Base-by-base conservation (phyloP, 2,329 filamentous ascomycete species). In the Ophiocordyceps sinensis region DNA sequence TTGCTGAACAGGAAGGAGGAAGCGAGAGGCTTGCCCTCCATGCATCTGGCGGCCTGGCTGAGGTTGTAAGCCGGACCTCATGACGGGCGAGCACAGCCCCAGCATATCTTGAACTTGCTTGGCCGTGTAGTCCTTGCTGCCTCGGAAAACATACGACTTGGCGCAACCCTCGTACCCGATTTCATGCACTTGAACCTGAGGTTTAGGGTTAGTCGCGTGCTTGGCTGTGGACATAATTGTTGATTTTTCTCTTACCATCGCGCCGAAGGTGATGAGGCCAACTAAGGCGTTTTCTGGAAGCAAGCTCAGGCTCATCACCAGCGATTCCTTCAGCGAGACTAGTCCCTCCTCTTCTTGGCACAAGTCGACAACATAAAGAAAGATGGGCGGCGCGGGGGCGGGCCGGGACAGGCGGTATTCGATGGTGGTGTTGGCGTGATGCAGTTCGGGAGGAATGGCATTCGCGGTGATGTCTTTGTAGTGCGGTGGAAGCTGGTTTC, bases 21-120 rank as follows among this genome's bases (percentile, higher is more conserved):
- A 98, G 48, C 91, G 77, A 26, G 88, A 79, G 37, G 87, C 85
- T 39, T 88, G 82, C 35, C 86, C 85, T 61, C 85, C 79, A 11
- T 82, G 76, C 51, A 82, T 73, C 34, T 82, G 77, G 39, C 85
- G 78, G 47, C 85, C 85, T 37, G 84, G 80, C 52, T 82, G 79
- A 47, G 78, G 76, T 48, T 79, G 79, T 63, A 83, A 77, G 41
- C 77, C 78, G 21, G 87, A 86, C 49, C 91, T 79, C 47, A 86
- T 61, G 30, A 78, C 77, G 21, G 83, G 70, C 17, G 82, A 75
- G 38, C 80, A 71, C 41, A 95, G 71, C 26, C 88, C 91, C 39
- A 98, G 79, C 91, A 98, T 98, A 57, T 98, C 91, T 62, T 96
- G 89, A n/a, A 98, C 87, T 60, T 96, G 88, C 67, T 96, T 96